Evolutionary conservation across 805 yeast species (phyloP).

Genomic region (Kodamaea nitidulidarum): DNA sequence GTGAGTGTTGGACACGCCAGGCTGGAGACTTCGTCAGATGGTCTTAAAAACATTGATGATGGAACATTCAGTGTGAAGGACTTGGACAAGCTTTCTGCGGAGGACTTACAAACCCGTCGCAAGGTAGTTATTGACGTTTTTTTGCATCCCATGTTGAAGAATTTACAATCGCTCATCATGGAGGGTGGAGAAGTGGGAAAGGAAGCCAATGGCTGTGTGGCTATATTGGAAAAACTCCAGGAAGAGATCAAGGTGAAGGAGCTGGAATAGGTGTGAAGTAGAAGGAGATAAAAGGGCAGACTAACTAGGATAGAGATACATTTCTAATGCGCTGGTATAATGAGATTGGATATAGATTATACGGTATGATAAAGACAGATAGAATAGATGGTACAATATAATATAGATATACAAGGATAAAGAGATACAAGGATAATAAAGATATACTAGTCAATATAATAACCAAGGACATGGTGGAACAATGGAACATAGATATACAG

Average conservation of each 20-base stretch:
- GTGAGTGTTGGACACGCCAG: conserved; percentile 27
- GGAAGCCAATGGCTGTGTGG: conserved; percentile 32
- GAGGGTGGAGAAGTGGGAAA: conserved; percentile 76
- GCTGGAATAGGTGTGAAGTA: not conserved
- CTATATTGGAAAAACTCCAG: conserved; percentile 10
- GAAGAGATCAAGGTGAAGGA: conserved; percentile 1
- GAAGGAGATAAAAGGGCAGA: no score
- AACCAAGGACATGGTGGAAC: no score
- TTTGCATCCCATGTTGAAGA: conserved; percentile 43
- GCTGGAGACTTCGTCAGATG: conserved; percentile 4
- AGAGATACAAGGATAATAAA: no score
- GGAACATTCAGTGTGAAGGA: conserved; percentile 30
- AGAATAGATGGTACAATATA: not conserved
- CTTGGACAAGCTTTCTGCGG: conserved; percentile 48
- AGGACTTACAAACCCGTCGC: conserved; percentile 56
- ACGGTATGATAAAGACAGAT: not conserved
- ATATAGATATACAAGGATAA: not conserved
- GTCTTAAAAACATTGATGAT: conserved; percentile 17
- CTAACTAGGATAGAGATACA: no score
- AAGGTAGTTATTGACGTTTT: conserved; percentile 53
- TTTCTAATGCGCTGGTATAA: no score
- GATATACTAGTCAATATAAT: no score
- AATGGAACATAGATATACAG: no score
- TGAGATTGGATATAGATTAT: no score
- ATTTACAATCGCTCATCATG: conserved; percentile 48